Evolutionary conservation across 2,329 filamentous ascomycete genomes (phyloP).

Genomic region (Trichoderma sp.): DNA sequence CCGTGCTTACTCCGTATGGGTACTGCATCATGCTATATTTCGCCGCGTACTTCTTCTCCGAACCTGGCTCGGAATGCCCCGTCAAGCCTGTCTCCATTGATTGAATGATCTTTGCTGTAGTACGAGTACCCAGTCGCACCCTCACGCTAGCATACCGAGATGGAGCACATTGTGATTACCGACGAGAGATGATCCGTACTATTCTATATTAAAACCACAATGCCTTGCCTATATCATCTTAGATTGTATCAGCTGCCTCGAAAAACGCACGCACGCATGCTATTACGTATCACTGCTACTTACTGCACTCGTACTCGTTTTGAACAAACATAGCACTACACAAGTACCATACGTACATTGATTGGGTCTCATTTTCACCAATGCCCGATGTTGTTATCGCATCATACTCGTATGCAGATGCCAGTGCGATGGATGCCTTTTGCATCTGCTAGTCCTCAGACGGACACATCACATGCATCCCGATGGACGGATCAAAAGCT

Average conservation of each 20-base stretch:
- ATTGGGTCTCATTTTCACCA: neutral
- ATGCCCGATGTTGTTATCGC: neutral
- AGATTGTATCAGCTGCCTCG: neutral
- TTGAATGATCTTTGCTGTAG: neutral
- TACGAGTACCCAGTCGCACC: neutral
- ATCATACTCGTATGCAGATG: neutral
- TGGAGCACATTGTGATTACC: neutral
- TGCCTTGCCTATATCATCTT: neutral
- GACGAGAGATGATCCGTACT: constrained; percentile 1
- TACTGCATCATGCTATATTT: neutral
- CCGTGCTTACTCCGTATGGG: neutral
- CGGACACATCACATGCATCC: neutral
- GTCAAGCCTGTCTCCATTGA: neutral
- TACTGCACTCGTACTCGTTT: neutral
- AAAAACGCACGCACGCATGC: neutral
- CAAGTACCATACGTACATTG: neutral
- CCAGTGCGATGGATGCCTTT: neutral
- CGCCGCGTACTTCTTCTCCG: neutral
- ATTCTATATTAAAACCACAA: constrained; percentile 1
- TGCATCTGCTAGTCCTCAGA: neutral
- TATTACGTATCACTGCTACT: neutral
- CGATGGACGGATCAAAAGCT: neutral
- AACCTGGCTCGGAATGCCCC: neutral
- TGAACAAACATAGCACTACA: neutral
- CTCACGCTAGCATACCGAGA: neutral